Evolutionary conservation across 2,329 filamentous ascomycete species (phyloP).

Genomic region (Clarireedia sp.): DNA sequence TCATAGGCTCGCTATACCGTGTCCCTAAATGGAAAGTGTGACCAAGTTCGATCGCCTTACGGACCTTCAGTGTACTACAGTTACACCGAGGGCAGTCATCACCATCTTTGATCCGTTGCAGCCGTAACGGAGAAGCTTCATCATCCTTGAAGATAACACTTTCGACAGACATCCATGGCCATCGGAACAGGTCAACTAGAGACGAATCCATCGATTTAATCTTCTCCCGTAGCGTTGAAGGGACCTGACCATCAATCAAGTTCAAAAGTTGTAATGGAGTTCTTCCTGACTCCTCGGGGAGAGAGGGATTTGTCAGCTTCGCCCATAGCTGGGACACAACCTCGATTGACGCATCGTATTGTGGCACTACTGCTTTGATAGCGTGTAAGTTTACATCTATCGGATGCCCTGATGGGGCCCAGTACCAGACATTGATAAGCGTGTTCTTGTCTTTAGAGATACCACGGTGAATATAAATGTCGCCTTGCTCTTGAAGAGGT

Average conservation of each 20-base stretch:
- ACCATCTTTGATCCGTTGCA: slow-evolving; percentile 58
- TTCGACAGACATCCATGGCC: not conserved
- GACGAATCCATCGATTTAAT: not conserved
- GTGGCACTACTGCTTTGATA: slow-evolving; percentile 57
- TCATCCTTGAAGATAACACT: slow-evolving; percentile 21
- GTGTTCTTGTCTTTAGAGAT: slow-evolving; percentile 60
- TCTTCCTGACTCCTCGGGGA: not conserved
- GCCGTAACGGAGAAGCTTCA: slow-evolving; percentile 39
- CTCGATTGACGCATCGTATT: slow-evolving; percentile 65
- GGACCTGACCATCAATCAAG: slow-evolving; percentile 1
- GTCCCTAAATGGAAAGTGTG: slow-evolving; percentile 94
- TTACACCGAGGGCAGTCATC: slow-evolving; percentile 68
- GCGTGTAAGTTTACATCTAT: slow-evolving; percentile 48
- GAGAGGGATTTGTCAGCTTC: not conserved
- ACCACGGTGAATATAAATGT: slow-evolving; percentile 43
- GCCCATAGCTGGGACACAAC: slow-evolving; percentile 47
- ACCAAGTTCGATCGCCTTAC: slow-evolving; percentile 78
- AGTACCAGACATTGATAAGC: slow-evolving; percentile 57
- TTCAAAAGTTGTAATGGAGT: not conserved
- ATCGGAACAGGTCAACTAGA: not conserved
- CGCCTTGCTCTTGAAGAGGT: slow-evolving; percentile 21
- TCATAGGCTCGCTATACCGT: slow-evolving; percentile 71
- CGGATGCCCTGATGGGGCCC: not conserved
- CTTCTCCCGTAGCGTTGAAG: not conserved
- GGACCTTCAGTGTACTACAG: slow-evolving; percentile 52